These are phyloP conservation scores for Trichoderma atroviride DNA, from an alignment of 2,329 filamentous ascomycete species.

Conservation along the genomic window DNA sequence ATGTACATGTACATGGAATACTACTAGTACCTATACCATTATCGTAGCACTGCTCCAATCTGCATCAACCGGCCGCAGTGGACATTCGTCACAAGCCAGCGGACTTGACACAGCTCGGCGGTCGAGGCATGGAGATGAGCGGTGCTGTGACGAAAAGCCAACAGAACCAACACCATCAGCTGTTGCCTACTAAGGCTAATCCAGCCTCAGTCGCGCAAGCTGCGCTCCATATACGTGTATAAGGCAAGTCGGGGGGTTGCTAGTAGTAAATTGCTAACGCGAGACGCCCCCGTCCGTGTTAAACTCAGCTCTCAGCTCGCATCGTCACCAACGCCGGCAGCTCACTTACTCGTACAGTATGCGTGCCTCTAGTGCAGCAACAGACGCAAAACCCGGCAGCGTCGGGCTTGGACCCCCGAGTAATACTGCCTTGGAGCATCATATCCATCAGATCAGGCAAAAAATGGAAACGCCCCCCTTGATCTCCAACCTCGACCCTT, in stretches of 20 bases:
- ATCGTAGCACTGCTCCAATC: neutral
- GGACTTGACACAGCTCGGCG: neutral
- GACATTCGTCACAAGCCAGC: neutral
- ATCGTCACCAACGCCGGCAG: neutral
- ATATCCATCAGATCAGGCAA: neutral
- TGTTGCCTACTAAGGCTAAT: neutral
- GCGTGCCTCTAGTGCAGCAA: neutral
- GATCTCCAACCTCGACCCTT: neutral
- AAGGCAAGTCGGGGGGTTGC: neutral
- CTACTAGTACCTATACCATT: too few species aligned
- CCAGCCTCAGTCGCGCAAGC: neutral
- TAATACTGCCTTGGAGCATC: neutral
- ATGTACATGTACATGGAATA: too few species aligned
- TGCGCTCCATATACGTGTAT: neutral
- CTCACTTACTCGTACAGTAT: neutral
- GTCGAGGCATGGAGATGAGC: neutral
- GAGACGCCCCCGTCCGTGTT: neutral
- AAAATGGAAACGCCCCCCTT: conserved; percentile 1
- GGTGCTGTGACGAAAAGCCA: neutral
- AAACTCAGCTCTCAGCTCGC: neutral
- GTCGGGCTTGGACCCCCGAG: conserved; percentile 1
- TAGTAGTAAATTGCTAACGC: neutral
- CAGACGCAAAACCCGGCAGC: neutral
- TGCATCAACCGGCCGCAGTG: neutral
- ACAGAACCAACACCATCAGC: neutral